Evolutionary conservation across 2,329 filamentous ascomycete species (phyloP), one percentile per base, ranked within the genome.

Genomic region (Kalaharituber pfeilii): DNA sequence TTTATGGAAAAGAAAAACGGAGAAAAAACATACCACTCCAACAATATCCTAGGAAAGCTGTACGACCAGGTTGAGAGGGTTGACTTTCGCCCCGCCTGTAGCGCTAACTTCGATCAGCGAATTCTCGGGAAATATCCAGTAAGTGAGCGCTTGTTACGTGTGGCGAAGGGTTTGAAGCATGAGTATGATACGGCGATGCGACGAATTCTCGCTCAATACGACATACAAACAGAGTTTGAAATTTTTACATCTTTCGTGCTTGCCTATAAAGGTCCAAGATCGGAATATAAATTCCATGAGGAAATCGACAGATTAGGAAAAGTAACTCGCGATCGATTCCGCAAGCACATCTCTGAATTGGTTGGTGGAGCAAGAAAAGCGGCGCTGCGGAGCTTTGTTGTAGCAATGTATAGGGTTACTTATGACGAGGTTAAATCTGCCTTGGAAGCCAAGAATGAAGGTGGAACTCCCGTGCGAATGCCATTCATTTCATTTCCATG

Each of bases 401-500:
- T 84, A 1, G 88, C 87, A 47, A 91, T 94, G 79, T 98, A 98
- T 67, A 78, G 73, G 20, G 77, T 93, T 25, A 94, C 89, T 0
- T 78, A 81, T 33, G 73, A 81, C 52, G 80, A 94, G 64, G 74
- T 84, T 28, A 72, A 73, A 15, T 69, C 73, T 26, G 81, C 81
- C 0, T 67, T 82, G 3, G 66, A 66, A 1, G 54, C 66, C n/a
- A 57, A 47, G 44, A n/a, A 18, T 49, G 49, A 15, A 50, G 50
- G 52, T 22, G 24, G 28, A 53, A 55, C 20, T n/a, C 33, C 47
- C n/a, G 22, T 62, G 1, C 69, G 71, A 1, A 82, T 87, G 73
- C 89, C 91, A 0, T 71, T 96, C 7, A 91, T 95, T 62, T 91
- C 82, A 56, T 96, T 95, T 62, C 89, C 91, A 0, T 98, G 91